These are phyloP conservation scores for Litsea cubeba DNA, from an alignment of 164 flowering plant species.

Conservation along the genomic window DNA sequence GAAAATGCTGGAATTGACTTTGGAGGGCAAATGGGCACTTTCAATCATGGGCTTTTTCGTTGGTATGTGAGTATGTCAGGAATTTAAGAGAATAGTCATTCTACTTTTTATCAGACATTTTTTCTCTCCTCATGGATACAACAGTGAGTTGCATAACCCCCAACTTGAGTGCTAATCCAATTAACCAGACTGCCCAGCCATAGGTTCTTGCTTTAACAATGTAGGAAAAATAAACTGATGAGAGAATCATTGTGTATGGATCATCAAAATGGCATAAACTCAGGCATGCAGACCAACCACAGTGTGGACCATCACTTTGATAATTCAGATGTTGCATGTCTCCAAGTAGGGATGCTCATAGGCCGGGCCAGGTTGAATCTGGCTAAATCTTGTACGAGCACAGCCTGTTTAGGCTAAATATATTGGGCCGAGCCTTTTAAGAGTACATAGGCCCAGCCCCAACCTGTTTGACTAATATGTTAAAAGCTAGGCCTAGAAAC, in stretches of 20 bases:
- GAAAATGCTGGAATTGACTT: conserved; percentile 83
- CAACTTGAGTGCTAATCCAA: too few species aligned
- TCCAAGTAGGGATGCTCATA: not conserved
- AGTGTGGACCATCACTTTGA: not conserved
- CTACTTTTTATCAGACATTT: too few species aligned
- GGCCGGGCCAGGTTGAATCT: not conserved
- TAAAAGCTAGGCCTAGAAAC: too few species aligned
- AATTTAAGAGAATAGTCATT: not conserved
- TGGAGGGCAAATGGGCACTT: conserved; percentile 58
- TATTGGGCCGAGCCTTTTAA: too few species aligned
- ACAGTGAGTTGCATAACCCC: not conserved
- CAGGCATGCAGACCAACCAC: not conserved
- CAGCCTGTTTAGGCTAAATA: too few species aligned
- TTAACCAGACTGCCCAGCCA: not conserved
- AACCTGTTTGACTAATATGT: too few species aligned
- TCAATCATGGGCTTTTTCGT: conserved; percentile 49
- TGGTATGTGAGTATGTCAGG: conserved; percentile 41
- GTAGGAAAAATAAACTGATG: too few species aligned
- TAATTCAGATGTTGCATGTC: too few species aligned
- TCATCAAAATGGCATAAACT: not conserved
- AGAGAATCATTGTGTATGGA: not conserved
- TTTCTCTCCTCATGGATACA: too few species aligned
- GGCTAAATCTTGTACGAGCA: not conserved
- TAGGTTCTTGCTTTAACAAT: not conserved
- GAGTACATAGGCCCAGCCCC: too few species aligned